These are phyloP conservation scores for Schizophyllum commune DNA, from an alignment of 1,284 basidiomycete genomes.

Conservation along the genomic window DNA sequence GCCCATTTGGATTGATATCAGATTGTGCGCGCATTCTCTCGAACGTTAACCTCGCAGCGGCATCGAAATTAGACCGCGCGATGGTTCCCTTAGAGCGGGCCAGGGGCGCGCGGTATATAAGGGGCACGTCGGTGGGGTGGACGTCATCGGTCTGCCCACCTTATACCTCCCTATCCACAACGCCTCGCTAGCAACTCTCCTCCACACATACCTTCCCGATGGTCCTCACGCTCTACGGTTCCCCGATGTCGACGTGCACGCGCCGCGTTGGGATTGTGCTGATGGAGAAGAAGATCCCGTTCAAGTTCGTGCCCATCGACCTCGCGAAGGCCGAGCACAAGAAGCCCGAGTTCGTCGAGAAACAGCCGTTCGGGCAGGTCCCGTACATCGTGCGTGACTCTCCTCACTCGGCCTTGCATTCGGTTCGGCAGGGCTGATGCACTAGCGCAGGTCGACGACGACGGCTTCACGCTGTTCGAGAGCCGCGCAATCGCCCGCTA, in stretches of 20 bases:
- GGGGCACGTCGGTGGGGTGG: too few relatives aligned
- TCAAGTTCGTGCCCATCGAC: slow-evolving; percentile 38
- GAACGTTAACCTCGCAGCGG: too few relatives aligned
- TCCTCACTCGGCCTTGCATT: neutral
- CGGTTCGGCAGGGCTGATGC: slow-evolving; percentile 12
- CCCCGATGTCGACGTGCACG: slow-evolving; percentile 33
- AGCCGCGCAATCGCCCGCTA: slow-evolving; percentile 45
- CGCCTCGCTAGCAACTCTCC: too few relatives aligned
- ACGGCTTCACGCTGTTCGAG: slow-evolving; percentile 36
- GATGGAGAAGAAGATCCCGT: slow-evolving; percentile 44
- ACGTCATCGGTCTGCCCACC: too few relatives aligned
- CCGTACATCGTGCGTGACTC: slow-evolving; percentile 46
- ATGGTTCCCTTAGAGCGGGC: too few relatives aligned
- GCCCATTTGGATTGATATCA: too few relatives aligned
- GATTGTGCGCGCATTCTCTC: too few relatives aligned
- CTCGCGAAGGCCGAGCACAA: slow-evolving; percentile 41
- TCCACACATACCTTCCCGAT: slow-evolving; percentile 22
- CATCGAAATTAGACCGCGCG: too few relatives aligned
- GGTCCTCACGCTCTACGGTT: slow-evolving; percentile 45
- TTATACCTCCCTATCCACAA: too few relatives aligned
- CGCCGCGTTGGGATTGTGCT: slow-evolving; percentile 34
- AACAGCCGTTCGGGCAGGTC: slow-evolving; percentile 61
- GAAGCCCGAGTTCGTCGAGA: slow-evolving; percentile 28
- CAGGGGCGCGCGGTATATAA: too few relatives aligned
- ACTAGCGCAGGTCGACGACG: slow-evolving; percentile 30